Conservation (phyloP, 768 basidiomycete species). For the Lactifluus piperatus region DNA sequence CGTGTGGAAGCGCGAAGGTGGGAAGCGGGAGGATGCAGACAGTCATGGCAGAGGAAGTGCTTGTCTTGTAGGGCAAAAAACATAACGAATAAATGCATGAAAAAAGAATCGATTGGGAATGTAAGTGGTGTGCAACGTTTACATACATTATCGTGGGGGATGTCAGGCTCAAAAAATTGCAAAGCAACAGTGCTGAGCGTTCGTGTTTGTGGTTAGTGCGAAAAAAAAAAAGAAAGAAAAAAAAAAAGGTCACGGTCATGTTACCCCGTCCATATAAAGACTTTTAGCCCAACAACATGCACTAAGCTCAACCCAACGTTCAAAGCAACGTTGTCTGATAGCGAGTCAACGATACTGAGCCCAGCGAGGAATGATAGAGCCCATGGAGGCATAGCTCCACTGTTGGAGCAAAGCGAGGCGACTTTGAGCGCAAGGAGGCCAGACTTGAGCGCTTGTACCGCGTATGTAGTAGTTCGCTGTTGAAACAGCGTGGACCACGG, state of each 20-base stretch:
- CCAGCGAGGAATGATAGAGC: slow-evolving; percentile 26
- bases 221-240: not conserved
- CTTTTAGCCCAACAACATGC: slow-evolving; percentile 28
- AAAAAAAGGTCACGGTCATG: not conserved
- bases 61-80: too few species aligned
- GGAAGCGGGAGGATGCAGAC: too few species aligned
- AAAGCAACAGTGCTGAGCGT: not conserved
- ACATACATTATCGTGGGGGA: not conserved
- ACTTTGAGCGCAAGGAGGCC: slow-evolving; percentile 21
- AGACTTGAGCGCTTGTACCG: slow-evolving; percentile 18
- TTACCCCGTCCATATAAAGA: not conserved
- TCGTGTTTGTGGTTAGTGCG: not conserved
- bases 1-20: not conserved
- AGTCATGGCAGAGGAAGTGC: too few species aligned
- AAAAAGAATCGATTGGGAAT: not conserved
- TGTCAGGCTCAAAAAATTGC: not conserved
- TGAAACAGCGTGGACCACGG: not conserved
- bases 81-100: not conserved
- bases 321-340: slow-evolving; percentile 33
- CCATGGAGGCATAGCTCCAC: slow-evolving; percentile 21
- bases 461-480: not conserved
- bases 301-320: slow-evolving; percentile 32
- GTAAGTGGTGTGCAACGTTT: not conserved
- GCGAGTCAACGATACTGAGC: slow-evolving; percentile 38
- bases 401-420: slow-evolving; percentile 24